Evolutionary conservation across 129 eudicot genomes (phyloP).

Genomic region (Arctium lappa): DNA sequence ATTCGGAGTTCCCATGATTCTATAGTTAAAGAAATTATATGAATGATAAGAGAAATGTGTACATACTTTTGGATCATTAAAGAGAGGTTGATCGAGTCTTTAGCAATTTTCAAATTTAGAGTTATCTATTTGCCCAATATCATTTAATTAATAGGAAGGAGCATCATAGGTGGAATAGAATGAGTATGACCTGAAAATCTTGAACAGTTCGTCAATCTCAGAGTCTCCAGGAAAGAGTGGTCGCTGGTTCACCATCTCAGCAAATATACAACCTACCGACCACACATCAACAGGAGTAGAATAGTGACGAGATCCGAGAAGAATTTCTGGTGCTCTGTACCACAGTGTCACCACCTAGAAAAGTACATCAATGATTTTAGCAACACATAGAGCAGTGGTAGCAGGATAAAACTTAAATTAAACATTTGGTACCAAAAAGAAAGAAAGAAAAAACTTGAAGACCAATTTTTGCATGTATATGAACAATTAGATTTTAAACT

Average conservation of each 20-base stretch:
- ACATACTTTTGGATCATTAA: background rate
- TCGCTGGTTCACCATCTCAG: constrained; percentile 89
- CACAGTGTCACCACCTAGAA: constrained; percentile 92
- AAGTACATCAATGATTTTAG: background rate
- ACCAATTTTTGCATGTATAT: background rate
- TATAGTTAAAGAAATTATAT: constrained; percentile 27
- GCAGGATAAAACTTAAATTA: background rate
- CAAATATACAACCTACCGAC: constrained; percentile 99
- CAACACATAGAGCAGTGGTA: background rate
- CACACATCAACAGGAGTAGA: constrained; percentile 97
- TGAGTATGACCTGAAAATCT: constrained; percentile 75
- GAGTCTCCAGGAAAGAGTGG: constrained; percentile 98
- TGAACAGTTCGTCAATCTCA: constrained; percentile 86
- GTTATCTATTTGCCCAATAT: background rate
- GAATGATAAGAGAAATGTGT: background rate
- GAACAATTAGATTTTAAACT: too few relatives aligned
- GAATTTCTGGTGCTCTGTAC: constrained; percentile 98
- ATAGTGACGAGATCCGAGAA: constrained; percentile 91
- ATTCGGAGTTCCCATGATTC: constrained; percentile 91
- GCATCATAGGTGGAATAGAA: background rate
- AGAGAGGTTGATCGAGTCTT: background rate
- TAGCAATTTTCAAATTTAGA: background rate
- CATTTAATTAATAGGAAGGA: background rate
- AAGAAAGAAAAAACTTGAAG: background rate
- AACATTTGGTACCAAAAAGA: background rate